A percentile compares a stretch with the other conserved stretches of the same genome.
phyloP scores from a whole-genome alignment of 1,284 basidiomycete species.

The Phlebopus sp. region DNA sequence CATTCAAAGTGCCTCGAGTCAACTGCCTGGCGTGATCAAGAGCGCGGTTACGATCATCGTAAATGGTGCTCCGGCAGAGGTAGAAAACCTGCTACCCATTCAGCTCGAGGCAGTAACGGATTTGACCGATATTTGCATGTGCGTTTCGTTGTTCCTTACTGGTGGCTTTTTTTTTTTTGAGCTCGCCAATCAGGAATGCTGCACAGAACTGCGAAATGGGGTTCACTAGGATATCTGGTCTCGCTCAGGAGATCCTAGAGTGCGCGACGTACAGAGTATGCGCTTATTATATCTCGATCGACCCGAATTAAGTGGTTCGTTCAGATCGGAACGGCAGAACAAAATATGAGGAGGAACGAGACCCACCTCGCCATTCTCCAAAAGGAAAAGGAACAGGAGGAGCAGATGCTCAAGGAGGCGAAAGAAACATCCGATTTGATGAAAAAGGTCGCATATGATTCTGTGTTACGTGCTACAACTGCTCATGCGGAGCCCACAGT shows the following conservation, averaged over 20 bases:
- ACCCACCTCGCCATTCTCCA: background rate
- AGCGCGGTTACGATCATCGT: slow-evolving; percentile 15
- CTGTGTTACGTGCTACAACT: background rate
- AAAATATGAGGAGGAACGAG: background rate
- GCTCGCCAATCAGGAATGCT: background rate
- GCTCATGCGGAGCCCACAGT: background rate
- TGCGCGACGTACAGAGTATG: background rate
- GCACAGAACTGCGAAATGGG: background rate
- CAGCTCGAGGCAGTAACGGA: background rate
- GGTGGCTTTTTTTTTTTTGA: no score
- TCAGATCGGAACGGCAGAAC: background rate
- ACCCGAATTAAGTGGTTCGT: background rate
- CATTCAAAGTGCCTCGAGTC: slow-evolving; percentile 19
- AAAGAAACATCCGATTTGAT: background rate
- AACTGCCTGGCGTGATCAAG: slow-evolving; percentile 18
- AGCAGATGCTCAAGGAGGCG: background rate
- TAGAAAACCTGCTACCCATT: background rate
- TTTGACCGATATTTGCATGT: background rate
- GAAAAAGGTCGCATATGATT: background rate
- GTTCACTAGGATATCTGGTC: background rate
- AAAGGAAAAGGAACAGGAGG: background rate
- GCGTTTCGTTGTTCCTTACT: background rate
- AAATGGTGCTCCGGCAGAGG: slow-evolving; percentile 9
- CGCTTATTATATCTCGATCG: background rate
- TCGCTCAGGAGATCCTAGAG: background rate